Conservation (phyloP, 2,329 filamentous ascomycete species). For the Fusarium begoniae region DNA sequence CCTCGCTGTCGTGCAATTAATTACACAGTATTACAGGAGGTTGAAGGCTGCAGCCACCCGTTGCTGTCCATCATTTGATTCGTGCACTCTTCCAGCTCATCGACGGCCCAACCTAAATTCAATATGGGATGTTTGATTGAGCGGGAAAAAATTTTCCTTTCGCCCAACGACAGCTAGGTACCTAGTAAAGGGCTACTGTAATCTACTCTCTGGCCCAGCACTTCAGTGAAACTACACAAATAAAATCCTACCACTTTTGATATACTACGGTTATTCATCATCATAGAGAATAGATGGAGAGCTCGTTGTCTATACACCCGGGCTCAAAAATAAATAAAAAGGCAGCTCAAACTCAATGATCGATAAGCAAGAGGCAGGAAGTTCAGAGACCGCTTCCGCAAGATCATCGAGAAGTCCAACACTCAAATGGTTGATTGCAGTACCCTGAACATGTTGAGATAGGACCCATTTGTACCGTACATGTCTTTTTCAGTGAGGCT, state of each 20-base stretch:
- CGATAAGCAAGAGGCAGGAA: neutral
- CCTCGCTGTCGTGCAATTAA: neutral
- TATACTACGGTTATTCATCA: neutral
- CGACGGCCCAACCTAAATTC: slow-evolving; percentile 5
- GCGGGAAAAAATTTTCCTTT: slow-evolving; percentile 34
- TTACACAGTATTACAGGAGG: neutral
- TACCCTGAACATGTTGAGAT: neutral
- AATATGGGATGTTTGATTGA: neutral
- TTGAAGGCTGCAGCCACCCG: slow-evolving; percentile 15
- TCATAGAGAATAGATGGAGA: neutral
- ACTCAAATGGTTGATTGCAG: neutral
- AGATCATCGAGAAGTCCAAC: neutral
- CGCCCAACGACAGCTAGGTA: slow-evolving; percentile 5
- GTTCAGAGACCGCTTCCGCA: neutral
- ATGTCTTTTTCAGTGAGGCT: neutral
- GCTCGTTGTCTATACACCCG: neutral
- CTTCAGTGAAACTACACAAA: neutral
- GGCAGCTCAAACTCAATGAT: neutral
- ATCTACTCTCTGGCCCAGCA: slow-evolving; percentile 31
- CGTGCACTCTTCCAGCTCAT: slow-evolving; percentile 30
- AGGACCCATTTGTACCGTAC: neutral
- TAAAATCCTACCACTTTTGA: neutral
- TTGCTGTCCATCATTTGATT: neutral
- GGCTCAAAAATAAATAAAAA: neutral
- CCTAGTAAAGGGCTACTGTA: neutral